These are phyloP conservation scores for Rubia peregrina DNA, from an alignment of 305 asterid genomes.

Conservation along the genomic window DNA sequence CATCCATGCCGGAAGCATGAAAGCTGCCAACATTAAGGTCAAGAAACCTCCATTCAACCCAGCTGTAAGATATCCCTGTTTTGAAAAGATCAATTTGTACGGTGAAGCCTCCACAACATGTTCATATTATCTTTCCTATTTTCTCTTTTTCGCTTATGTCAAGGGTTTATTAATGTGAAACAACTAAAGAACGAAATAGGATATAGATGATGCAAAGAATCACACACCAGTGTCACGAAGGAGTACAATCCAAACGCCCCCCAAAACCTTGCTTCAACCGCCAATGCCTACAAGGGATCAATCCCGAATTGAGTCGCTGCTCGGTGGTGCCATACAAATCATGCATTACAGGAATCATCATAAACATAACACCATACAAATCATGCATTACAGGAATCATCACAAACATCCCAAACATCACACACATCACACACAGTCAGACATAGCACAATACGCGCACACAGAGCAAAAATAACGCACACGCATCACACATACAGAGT, in stretches of 20 bases:
- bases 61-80: constrained; percentile 69
- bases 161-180: neutral
- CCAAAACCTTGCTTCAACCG: constrained; percentile 86
- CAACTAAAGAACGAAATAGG: neutral
- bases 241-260: constrained; percentile 97
- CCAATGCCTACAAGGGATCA: constrained; percentile 55
- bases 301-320: neutral
- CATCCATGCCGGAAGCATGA: constrained; percentile 87
- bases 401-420: too few relatives aligned
- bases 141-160: neutral
- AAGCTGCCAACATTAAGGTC: constrained; percentile 54
- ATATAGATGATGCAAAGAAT: constrained; percentile 8
- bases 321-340: neutral
- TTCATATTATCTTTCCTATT: neutral
- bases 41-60: constrained; percentile 89
- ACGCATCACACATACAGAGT: too few relatives aligned
- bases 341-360: neutral
- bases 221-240: constrained; percentile 65
- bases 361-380: too few relatives aligned
- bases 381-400: too few relatives aligned
- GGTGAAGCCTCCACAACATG: constrained; percentile 9
- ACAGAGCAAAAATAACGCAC: too few relatives aligned
- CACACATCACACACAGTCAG: too few relatives aligned
- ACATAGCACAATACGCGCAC: too few relatives aligned
- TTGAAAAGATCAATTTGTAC: constrained; percentile 28